Evolutionary conservation across 2,329 filamentous ascomycete species (phyloP).

Genomic region (Claviceps purpurea): DNA sequence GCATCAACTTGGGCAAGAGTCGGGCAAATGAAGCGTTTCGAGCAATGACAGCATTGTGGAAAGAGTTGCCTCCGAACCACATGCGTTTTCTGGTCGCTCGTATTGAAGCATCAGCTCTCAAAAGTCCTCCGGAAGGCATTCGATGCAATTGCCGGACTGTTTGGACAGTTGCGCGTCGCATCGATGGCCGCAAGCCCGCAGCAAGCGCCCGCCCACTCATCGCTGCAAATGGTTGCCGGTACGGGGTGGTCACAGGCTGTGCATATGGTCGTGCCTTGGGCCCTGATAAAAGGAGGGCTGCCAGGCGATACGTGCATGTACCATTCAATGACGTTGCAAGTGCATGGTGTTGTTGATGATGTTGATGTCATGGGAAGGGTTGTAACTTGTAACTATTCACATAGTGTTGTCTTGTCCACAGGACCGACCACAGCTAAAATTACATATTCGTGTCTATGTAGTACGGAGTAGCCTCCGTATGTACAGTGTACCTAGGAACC

Average conservation of each 20-base stretch:
- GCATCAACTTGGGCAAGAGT: slow-evolving; percentile 70
- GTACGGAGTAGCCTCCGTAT: no score
- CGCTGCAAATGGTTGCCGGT: slow-evolving; percentile 4
- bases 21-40: slow-evolving; percentile 52
- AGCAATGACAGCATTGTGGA: slow-evolving; percentile 63
- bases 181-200: slow-evolving; percentile 54
- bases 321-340: neutral
- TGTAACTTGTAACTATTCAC: neutral
- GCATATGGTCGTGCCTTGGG: neutral
- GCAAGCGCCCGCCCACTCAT: slow-evolving; percentile 40
- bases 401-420: no score
- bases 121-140: slow-evolving; percentile 53
- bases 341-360: neutral
- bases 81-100: slow-evolving; percentile 48
- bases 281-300: neutral
- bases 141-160: slow-evolving; percentile 52
- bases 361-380: neutral
- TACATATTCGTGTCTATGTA: no score
- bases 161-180: slow-evolving; percentile 45
- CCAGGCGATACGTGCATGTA: neutral
- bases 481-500: no score
- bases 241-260: neutral
- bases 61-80: slow-evolving; percentile 70
- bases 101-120: slow-evolving; percentile 50
- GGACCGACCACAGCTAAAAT: no score